Evolutionary conservation across 1,139 yeast genomes (phyloP).

Genomic region (Suhomyces yuchorum): DNA sequence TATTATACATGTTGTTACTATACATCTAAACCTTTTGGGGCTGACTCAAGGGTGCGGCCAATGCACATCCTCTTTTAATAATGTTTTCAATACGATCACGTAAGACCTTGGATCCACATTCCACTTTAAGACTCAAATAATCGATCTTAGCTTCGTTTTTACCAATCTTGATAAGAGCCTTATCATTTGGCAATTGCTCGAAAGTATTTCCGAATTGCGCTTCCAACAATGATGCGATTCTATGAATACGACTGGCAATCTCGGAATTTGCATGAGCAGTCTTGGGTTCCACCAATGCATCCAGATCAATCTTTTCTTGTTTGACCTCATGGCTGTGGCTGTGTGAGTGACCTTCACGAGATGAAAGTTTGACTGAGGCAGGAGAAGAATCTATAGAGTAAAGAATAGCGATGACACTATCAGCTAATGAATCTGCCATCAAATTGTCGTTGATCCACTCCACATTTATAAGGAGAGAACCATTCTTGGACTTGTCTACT

Average conservation of each 20-base stretch:
- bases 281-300: constrained; percentile 21
- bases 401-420: constrained; percentile 85
- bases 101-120: constrained; percentile 76
- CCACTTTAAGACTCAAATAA: constrained; percentile 64
- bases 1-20: neutral
- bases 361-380: constrained; percentile 85
- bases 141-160: constrained; percentile 70
- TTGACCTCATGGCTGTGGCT: constrained; percentile 12
- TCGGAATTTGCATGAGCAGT: constrained; percentile 38
- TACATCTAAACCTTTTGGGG: constrained; percentile 21
- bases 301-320: constrained; percentile 10
- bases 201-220: constrained; percentile 91
- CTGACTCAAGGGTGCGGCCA: constrained; percentile 76
- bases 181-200: constrained; percentile 37
- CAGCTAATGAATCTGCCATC: constrained; percentile 92
- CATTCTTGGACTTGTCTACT: constrained; percentile 46
- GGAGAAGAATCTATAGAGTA: constrained; percentile 94
- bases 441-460: constrained; percentile 89
- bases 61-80: constrained; percentile 70
- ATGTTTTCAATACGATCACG: constrained; percentile 83
- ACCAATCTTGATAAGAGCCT: constrained; percentile 68
- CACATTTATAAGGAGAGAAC: constrained; percentile 53
- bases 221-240: constrained; percentile 63
- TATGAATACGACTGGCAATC: constrained; percentile 56
- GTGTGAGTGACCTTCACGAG: constrained; percentile 52